Conservation (phyloP, 495 filamentous ascomycete species). For the Penicillium pulvis region DNA sequence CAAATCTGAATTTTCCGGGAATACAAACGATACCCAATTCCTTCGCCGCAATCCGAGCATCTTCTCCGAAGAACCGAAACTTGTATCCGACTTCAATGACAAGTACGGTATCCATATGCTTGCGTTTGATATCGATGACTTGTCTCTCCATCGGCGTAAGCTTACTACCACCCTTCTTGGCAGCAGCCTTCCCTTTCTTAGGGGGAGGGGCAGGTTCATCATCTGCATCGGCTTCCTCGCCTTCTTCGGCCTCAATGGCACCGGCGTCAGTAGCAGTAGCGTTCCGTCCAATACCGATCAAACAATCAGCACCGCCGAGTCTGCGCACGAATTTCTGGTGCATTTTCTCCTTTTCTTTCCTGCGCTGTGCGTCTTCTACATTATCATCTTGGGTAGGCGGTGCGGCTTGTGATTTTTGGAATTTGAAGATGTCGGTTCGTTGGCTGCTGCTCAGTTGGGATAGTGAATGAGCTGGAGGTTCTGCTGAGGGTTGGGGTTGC, state of each 20-base stretch:
- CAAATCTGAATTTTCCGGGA: slow-evolving; percentile 90
- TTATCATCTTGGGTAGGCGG: slow-evolving; percentile 27
- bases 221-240: slow-evolving; percentile 45
- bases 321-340: slow-evolving; percentile 89
- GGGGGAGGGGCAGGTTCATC: slow-evolving; percentile 50
- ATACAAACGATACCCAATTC: slow-evolving; percentile 96
- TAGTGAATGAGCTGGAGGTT: slow-evolving; percentile 12
- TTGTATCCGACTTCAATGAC: slow-evolving; percentile 98
- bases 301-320: slow-evolving; percentile 79
- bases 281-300: slow-evolving; percentile 65
- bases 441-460: slow-evolving; percentile 31
- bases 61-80: slow-evolving; percentile 97
- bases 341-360: slow-evolving; percentile 64
- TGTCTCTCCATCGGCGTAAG: slow-evolving; percentile 95
- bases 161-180: slow-evolving; percentile 70
- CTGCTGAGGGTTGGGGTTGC: slow-evolving; percentile 14
- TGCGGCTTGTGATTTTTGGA: slow-evolving; percentile 39
- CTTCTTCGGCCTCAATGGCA: slow-evolving; percentile 47
- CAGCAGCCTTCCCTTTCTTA: slow-evolving; percentile 54
- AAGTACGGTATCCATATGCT: slow-evolving; percentile 85
- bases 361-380: slow-evolving; percentile 45
- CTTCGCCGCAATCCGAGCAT: slow-evolving; percentile 86
- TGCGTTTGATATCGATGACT: slow-evolving; percentile 88
- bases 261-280: slow-evolving; percentile 51
- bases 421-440: slow-evolving; percentile 44